A percentile compares a stretch with the other conserved stretches of the same genome.
phyloP scores from a whole-genome alignment of 2,329 filamentous ascomycete genomes.

The Claviceps maximensis region DNA sequence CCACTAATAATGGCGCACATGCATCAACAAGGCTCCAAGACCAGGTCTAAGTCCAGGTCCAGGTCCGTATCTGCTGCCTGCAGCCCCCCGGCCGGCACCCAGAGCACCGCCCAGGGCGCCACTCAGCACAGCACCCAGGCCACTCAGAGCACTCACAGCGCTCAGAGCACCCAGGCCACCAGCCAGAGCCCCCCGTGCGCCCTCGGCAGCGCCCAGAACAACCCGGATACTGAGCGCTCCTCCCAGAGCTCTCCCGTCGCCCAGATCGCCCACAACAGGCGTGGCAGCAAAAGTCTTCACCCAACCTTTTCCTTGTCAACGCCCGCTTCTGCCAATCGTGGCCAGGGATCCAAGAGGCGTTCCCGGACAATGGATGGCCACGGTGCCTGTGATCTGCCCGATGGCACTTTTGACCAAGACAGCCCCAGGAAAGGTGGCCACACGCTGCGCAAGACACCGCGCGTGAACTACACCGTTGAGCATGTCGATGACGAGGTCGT shows the following conservation, averaged over 20 bases:
- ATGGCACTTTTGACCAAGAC: constrained; percentile 32
- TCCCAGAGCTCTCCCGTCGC: background rate
- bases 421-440: constrained; percentile 44
- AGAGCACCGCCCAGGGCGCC: constrained; percentile 7
- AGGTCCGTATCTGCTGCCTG: constrained; percentile 14
- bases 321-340: constrained; percentile 14
- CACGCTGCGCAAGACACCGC: constrained; percentile 41
- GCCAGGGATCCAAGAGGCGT: constrained; percentile 26
- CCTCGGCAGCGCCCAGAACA: background rate
- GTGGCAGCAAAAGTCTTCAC: constrained; percentile 22
- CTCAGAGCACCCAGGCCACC: background rate
- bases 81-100: constrained; percentile 17
- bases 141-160: background rate
- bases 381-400: constrained; percentile 17
- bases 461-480: constrained; percentile 43
- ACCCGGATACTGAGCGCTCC: no score
- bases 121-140: no score
- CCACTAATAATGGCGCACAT: constrained; percentile 14
- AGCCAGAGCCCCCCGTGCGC: background rate
- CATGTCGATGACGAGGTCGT: constrained; percentile 36
- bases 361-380: constrained; percentile 30
- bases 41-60: no score
- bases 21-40: background rate
- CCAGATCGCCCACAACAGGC: constrained; percentile 11
- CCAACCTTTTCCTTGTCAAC: constrained; percentile 26